A percentile compares a stretch with the other conserved stretches of the same genome.
Conservation (phyloP, 192 early-diverging fungal genomes). For the Coemansia sp. region DNA sequence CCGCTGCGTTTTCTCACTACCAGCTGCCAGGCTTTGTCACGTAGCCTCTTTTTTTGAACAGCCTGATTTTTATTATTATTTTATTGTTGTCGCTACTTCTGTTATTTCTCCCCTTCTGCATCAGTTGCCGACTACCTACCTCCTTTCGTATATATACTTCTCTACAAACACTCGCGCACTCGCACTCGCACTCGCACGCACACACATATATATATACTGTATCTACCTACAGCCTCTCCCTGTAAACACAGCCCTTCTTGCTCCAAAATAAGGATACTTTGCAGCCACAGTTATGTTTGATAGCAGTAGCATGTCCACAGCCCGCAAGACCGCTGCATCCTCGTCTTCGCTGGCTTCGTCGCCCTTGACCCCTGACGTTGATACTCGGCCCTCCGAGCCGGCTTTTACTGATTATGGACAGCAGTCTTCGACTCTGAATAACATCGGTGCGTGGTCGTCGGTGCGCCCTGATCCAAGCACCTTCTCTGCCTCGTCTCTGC, state of each 20-base stretch:
- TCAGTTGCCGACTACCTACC: neutral
- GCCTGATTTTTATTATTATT: conserved; percentile 4
- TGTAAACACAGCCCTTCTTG: neutral
- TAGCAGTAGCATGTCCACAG: neutral
- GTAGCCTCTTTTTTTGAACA: conserved; percentile 7
- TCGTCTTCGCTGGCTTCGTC: conserved; percentile 40
- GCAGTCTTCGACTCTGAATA: conserved; percentile 39
- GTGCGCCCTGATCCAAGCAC: conserved; percentile 28
- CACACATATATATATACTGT: neutral
- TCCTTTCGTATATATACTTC: conserved; percentile 12
- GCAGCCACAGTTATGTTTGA: conserved; percentile 25
- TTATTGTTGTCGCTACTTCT: conserved; percentile 15
- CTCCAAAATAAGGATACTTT: neutral
- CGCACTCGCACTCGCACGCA: conserved; percentile 4
- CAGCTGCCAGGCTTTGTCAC: neutral
- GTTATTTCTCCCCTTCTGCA: conserved; percentile 11
- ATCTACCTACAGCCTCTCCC: neutral
- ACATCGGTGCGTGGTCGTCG: conserved; percentile 47
- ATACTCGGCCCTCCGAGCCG: conserved; percentile 25
- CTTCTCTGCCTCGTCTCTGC: conserved; percentile 9
- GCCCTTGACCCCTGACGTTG: conserved; percentile 34
- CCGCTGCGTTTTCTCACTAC: neutral
- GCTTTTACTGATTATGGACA: conserved; percentile 19
- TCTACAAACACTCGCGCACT: conserved; percentile 3
- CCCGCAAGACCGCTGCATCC: conserved; percentile 34